Base-by-base conservation (phyloP, 176 grass and related monocot genomes). In the Bothriochloa decipiens region DNA sequence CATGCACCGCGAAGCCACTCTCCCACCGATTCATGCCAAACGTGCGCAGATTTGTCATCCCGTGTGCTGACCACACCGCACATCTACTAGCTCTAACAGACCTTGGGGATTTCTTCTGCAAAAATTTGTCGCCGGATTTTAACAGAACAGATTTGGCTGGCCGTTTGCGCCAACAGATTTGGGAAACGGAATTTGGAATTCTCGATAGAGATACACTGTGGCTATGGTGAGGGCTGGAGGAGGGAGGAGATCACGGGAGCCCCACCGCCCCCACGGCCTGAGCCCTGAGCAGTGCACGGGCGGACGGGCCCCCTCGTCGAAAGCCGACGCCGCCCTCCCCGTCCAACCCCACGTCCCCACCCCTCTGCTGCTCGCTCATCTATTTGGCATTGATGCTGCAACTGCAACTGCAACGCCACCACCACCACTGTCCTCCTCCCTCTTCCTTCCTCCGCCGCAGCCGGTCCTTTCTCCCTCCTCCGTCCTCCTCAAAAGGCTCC, bases 401-500 rank as follows among this genome's bases (percentile, higher is more conserved):
- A 25, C 86, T 11, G 60, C 81, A 39, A 25, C 87, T 22, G 68
- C 81, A 39, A 14, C 81, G 60, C 65, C 70, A 22, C 15, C 84
- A 43, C 15, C 37, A 61, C 49, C 40, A 8, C 70, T 16, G 68
- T 66, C 53, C 29, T 53, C 29, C 73, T 11, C 52, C 1, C 0
- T 10, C 23, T 7, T 17, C 11, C 36, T 4, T 16, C 23, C 39
- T 65, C 39, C n/a, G n/a, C 53, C 17, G 52, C 22, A 22, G 53
- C n/a, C 63, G 35, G 1, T 25, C 71, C 2, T 36, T 57, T 7
- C 70, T 23, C 22, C 82, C 41, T 12, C 67, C 11, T 23, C 22
- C 82, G 28, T 12, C 67, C 11, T 84, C 74, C 86, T 85, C 78
- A 74, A 83, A 86, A 87, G 69, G 6, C 84, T 61, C 17, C 28